Percentiles rank a stretch among this genome's conserved stretches.
phyloP scores from a whole-genome alignment of 2,329 filamentous ascomycete species.

The Sporothrix phasma region DNA sequence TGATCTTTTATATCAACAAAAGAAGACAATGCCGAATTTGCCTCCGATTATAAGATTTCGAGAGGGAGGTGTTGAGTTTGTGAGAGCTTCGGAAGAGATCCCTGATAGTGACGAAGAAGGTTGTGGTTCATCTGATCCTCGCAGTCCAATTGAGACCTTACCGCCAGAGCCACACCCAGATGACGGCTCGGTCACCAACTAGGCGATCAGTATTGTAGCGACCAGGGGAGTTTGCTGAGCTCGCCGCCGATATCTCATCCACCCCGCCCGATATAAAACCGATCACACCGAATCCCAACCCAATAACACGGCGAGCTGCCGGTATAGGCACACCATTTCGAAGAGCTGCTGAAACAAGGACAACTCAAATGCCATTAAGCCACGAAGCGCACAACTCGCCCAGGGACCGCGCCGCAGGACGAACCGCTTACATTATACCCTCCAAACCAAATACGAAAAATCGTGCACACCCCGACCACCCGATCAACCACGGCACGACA shows the following conservation, averaged over 20 bases:
- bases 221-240: background rate
- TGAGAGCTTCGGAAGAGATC: constrained; percentile 29
- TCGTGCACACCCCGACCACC: too few relatives aligned
- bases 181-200: background rate
- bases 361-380: background rate
- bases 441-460: too few relatives aligned
- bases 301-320: background rate
- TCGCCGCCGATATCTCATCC: background rate
- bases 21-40: background rate
- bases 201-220: background rate
- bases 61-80: background rate
- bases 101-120: constrained; percentile 38
- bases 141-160: background rate
- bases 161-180: background rate
- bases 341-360: background rate
- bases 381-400: too few relatives aligned
- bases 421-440: too few relatives aligned
- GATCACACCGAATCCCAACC: background rate
- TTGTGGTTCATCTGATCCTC: constrained; percentile 20
- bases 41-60: background rate
- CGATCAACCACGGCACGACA: too few relatives aligned
- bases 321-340: background rate
- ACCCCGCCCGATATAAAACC: background rate
- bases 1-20: background rate
- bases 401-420: background rate